Evolutionary conservation across 345 rosid genomes (phyloP), one percentile per base, ranked within the genome.

Genomic region (Boechera stricta): DNA sequence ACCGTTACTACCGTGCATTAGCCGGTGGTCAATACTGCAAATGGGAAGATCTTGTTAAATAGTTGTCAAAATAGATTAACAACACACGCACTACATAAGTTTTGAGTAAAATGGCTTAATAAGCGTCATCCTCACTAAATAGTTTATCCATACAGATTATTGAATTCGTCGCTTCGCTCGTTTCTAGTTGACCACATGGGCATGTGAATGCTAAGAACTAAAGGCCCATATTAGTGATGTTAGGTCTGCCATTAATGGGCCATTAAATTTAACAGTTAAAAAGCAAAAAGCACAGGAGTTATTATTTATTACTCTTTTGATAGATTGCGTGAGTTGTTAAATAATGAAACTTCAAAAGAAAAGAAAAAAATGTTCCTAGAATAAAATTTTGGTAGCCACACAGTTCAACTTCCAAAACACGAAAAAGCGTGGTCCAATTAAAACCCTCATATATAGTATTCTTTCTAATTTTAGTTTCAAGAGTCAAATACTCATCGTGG

Each of bases 21-120:
- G 98, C 98, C 0, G 98, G 98, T 49, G 98, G 98, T 35, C 97
- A 94, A 72, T 94, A 94, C 88, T 94, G 97, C 92, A 94, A 94
- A 81, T 90, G 97, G 98, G 97, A 94, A 72, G 98, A 94, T 82
- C 85, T 90, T 64, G 76, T 77, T 38, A 71, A 77, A 26, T 77
- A 73, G 16, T 39, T 63, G n/a, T 48, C 48, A 24, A 26, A 54
- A 9, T 55, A 55, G 47, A 42, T 5, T 2, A 54, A 18, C 36
- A 0, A 44, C 24, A 74, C 39, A 44, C 4, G 56, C 39, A 29
- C 5, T 2, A n/a, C 28, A 26, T 73, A 54, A 24, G 26, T 68
- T 60, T 76, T 69, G 69, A 41, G 42, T 42, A 15, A 35, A 18
- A 21, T 18, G 69, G 38, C 69, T 38, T 59, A 13, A 15, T 8